A percentile compares a stretch with the other conserved stretches of the same genome.
Evolutionary conservation across 1,284 basidiomycete genomes (phyloP).

Genomic region (Tilletia walkeri): DNA sequence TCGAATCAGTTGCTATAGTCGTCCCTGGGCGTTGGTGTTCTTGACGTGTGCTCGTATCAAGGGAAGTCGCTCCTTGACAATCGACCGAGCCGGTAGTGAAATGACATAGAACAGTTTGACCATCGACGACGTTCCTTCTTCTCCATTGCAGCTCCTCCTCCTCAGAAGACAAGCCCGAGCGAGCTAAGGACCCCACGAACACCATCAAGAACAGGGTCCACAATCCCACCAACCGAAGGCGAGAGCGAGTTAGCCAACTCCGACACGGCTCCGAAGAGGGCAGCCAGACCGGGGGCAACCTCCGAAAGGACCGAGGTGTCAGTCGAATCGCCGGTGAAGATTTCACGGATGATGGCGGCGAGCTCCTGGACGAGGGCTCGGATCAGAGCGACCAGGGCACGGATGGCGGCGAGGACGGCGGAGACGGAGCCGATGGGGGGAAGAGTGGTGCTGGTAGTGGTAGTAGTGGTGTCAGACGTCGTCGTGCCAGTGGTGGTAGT

Average conservation of each 20-base stretch:
- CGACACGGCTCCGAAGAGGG: neutral
- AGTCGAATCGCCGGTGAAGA: neutral
- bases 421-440: neutral
- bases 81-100: no score
- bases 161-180: neutral
- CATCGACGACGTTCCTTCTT: no score
- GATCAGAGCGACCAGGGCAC: slow-evolving; percentile 8
- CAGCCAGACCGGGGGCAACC: slow-evolving; percentile 4
- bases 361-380: neutral
- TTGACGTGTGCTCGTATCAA: no score
- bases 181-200: neutral
- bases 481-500: neutral
- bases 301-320: slow-evolving; percentile 11
- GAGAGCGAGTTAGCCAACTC: neutral
- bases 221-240: neutral
- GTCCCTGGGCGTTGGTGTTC: no score
- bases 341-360: neutral
- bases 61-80: no score
- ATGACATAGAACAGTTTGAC: no score
- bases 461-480: neutral
- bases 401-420: neutral
- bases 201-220: neutral
- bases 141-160: no score
- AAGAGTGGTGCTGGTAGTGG: neutral
- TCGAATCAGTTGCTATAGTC: no score